Evolutionary conservation across 805 yeast genomes (phyloP).

Genomic region (Yamadazyma scolyti): DNA sequence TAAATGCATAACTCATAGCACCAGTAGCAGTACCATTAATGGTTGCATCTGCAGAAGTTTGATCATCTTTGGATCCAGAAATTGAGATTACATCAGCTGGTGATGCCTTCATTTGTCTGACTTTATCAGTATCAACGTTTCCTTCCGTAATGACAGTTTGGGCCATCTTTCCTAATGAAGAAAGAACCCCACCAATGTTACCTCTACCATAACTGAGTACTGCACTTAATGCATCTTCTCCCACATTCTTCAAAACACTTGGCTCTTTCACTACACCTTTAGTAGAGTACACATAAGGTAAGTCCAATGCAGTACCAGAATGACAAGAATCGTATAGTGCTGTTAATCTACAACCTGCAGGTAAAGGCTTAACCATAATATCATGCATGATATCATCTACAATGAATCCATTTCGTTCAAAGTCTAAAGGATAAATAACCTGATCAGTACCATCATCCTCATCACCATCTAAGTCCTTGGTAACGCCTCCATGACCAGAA

Average conservation of each 20-base stretch:
- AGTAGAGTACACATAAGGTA: constrained; percentile 37
- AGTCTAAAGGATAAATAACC: constrained; percentile 36
- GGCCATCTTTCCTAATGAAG: constrained; percentile 30
- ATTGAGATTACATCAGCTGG: constrained; percentile 37
- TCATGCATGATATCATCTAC: constrained; percentile 39
- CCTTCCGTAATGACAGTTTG: constrained; percentile 21
- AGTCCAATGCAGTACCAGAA: constrained; percentile 38
- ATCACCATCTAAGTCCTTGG: constrained; percentile 34
- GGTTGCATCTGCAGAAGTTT: constrained; percentile 37
- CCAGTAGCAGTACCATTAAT: constrained; percentile 35
- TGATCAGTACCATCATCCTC: constrained; percentile 36
- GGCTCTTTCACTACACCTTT: constrained; percentile 40
- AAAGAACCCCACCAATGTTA: constrained; percentile 35
- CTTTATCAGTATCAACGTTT: constrained; percentile 17
- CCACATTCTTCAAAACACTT: constrained; percentile 32
- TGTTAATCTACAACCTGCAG: constrained; percentile 35
- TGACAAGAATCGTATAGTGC: constrained; percentile 39
- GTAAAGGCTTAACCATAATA: constrained; percentile 34
- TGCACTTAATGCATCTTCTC: constrained; percentile 30
- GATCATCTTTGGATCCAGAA: constrained; percentile 39
- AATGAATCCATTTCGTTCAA: constrained; percentile 27
- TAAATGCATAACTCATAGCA: constrained; percentile 39
- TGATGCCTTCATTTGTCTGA: constrained; percentile 26
- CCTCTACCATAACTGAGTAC: constrained; percentile 30
- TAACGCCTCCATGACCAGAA: constrained; percentile 38